A percentile compares a stretch with the other conserved stretches of the same genome.
phyloP scores from a whole-genome alignment of 768 basidiomycete genomes.

The Leccinum longicurvipes region DNA sequence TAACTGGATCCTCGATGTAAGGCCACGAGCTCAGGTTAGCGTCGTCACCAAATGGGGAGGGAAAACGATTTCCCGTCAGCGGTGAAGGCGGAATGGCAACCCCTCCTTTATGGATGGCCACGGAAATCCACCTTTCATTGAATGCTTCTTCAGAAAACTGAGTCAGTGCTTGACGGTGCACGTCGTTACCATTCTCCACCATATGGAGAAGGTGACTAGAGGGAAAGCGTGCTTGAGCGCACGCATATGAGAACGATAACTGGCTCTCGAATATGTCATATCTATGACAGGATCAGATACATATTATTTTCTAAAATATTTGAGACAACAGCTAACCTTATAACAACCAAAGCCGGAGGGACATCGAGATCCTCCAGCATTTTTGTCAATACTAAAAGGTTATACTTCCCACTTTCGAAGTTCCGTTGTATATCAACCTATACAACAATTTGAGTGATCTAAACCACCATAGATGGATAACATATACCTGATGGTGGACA shows the following conservation, averaged over 20 bases:
- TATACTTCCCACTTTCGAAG: conserved; percentile 55
- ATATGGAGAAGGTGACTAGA: conserved; percentile 60
- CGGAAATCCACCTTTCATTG: conserved; percentile 50
- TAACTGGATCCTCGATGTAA: conserved; percentile 59
- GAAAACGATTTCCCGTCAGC: conserved; percentile 37
- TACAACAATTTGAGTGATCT: conserved; percentile 3
- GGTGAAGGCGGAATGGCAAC: conserved; percentile 43
- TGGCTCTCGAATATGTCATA: conserved; percentile 49
- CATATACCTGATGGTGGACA: conserved; percentile 32
- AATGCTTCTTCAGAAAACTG: conserved; percentile 38
- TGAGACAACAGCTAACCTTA: conserved; percentile 45
- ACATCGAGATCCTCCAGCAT: conserved; percentile 58
- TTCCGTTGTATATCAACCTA: conserved; percentile 48
- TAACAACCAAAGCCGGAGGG: conserved; percentile 53
- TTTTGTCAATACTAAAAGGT: conserved; percentile 62
- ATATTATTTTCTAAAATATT: not conserved
- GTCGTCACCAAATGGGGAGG: conserved; percentile 49
- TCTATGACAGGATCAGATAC: conserved; percentile 32
- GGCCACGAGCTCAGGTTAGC: conserved; percentile 23
- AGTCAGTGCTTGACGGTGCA: conserved; percentile 52
- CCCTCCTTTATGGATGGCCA: conserved; percentile 33
- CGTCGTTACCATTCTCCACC: conserved; percentile 55
- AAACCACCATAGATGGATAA: not conserved
- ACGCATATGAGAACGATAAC: conserved; percentile 54
- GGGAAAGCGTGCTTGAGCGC: conserved; percentile 44